These are phyloP conservation scores for Clarireedia monteithiana DNA, from an alignment of 2,329 filamentous ascomycete species.

Conservation along the genomic window DNA sequence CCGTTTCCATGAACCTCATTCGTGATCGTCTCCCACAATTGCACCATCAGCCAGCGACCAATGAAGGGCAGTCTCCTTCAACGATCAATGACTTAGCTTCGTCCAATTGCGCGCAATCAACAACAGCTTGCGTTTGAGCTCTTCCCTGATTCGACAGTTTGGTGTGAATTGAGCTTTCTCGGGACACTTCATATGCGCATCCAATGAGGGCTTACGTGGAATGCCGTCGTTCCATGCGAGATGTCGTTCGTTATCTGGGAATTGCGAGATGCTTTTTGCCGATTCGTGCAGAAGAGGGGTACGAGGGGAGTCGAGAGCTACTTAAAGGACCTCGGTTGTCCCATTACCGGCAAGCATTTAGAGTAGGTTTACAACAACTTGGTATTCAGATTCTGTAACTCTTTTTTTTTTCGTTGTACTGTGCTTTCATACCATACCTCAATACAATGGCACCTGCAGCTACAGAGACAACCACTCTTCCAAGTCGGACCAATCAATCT, in stretches of 20 bases:
- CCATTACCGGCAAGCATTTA: background rate
- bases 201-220: conserved; percentile 1
- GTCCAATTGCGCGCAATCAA: background rate
- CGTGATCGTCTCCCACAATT: conserved; percentile 6
- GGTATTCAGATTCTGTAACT: background rate
- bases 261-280: background rate
- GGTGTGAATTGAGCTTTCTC: background rate
- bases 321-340: background rate
- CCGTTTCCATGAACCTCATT: background rate
- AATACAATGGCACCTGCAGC: conserved; percentile 25
- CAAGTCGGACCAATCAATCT: conserved; percentile 9
- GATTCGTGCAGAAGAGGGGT: background rate
- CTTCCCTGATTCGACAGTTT: background rate
- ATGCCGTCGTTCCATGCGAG: background rate
- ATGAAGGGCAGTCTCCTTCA: background rate
- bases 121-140: background rate
- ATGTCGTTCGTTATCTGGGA: conserved; percentile 5
- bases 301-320: background rate
- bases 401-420: background rate
- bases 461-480: conserved; percentile 20
- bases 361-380: background rate
- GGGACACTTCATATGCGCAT: background rate
- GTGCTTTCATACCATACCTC: background rate
- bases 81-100: background rate
- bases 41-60: conserved; percentile 7